Evolutionary conservation across 2,329 filamentous ascomycete species (phyloP), one percentile per base, ranked within the genome.

Genomic region (Curvularia verruculosa): DNA sequence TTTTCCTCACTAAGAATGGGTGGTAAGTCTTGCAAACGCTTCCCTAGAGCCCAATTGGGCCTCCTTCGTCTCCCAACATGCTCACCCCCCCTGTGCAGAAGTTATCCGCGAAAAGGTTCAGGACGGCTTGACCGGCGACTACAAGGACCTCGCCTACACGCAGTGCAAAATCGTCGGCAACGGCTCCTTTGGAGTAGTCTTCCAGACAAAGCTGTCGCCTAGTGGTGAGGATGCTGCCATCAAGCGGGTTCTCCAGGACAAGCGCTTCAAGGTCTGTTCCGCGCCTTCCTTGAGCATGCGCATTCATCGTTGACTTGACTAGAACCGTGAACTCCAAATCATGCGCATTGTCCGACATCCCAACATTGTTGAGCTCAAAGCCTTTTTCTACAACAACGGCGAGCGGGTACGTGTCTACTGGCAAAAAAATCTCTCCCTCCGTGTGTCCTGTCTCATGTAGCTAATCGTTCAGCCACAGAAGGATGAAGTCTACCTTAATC

Each of bases 151-250:
- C 81, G 92, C 96, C 78, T 99, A 99, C 80, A 98, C 95, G 54
- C 95, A 98, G 78, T 98, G 94, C 84, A 99, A 99, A 83, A 98
- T 99, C 73, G 95, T 99, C 47, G 95, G 95, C 77, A 99, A 99
- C 81, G 95, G 95, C 68, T 98, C 94, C 34, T 99, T 99, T 70
- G 95, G 95, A 65, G 94, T 99, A 49, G 95, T 99, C 65, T 99
- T 99, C 79, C 95, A 99, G 82, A 99, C 95, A 56, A 98, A 98
- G 83, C 86, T 99, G 72, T 94, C 94, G 60, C 95, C 95, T n/a
- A 95, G 91, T 63, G 94, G 94, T 64, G 95, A 99, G 79, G 95
- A 99, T 81, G 95, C 95, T 52, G 95, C 95, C 77, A 99, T 99
- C 84, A 99, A 99, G 85, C 89, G 95, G 71, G 95, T 99, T 59